These are phyloP conservation scores for Heterobasidion parviporum DNA, from an alignment of 1,284 basidiomycete species.

Conservation along the genomic window DNA sequence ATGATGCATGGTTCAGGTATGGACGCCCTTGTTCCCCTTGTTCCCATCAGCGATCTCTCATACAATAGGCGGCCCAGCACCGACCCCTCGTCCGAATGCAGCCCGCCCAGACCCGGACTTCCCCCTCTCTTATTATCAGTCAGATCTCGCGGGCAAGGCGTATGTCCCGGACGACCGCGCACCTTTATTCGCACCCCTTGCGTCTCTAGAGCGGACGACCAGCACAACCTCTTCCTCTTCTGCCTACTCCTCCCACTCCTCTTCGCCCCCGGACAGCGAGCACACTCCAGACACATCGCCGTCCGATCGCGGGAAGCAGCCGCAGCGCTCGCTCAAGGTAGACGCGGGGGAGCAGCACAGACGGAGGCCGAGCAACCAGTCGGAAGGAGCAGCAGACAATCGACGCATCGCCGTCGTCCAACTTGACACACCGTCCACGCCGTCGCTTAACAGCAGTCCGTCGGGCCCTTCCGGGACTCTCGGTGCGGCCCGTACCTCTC, in stretches of 20 bases:
- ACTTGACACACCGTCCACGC: conserved; percentile 27
- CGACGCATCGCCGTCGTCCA: conserved; percentile 60
- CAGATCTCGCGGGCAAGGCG: conserved; percentile 16
- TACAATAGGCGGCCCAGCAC: background rate
- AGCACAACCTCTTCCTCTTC: conserved; percentile 4
- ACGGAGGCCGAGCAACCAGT: conserved; percentile 39
- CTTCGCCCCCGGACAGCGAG: background rate
- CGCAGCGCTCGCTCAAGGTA: background rate
- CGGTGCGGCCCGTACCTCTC: background rate
- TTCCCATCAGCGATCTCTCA: background rate
- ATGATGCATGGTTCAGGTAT: background rate
- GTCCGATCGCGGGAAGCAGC: background rate
- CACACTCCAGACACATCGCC: background rate
- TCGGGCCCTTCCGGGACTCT: background rate
- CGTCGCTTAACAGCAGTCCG: conserved; percentile 1
- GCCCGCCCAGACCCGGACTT: conserved; percentile 20
- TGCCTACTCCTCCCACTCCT: conserved; percentile 1
- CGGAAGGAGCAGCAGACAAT: conserved; percentile 53
- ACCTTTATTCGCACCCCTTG: background rate
- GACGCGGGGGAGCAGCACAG: conserved; percentile 15
- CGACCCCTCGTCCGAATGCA: conserved; percentile 4
- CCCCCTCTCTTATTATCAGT: conserved; percentile 29
- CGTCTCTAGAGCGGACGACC: background rate
- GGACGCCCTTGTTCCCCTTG: background rate
- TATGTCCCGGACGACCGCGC: conserved; percentile 13